Evolutionary conservation across 2,329 filamentous ascomycete species (phyloP), one percentile per base, ranked within the genome.

Genomic region (Bisporella sp.): DNA sequence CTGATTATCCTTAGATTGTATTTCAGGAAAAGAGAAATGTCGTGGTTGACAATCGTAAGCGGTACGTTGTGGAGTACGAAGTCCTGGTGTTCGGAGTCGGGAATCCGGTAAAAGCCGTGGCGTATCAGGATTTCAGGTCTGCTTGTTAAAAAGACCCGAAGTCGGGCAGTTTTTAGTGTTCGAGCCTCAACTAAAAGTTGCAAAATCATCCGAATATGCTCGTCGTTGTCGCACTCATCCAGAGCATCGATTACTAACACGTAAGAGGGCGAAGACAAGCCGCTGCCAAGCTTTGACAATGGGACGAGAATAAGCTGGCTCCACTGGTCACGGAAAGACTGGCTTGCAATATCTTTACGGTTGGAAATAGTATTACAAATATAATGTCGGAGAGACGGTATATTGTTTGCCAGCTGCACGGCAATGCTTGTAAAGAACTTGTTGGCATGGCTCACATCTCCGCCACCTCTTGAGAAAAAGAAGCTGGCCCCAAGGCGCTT

Each of bases 261-360:
- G 39, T 42, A 49, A 5, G 35, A 31, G 13, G 41, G 46, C 21
- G 4, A 28, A 31, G 35, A 42, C 35, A 1, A 30, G 21, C 28
- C 12, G 40, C 39, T 41, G 33, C 51, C 45, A 29, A 58, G 50
- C 30, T 51, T 35, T 58, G 73, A 37, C 47, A 69, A n/a, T 55
- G 75, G 5, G 68, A 64, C 5, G 53, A 66, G 1, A 64, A 73
- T 49, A 71, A 75, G 54, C 59, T 75, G 41, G 61, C 73, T 13
- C 67, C 63, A 5, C 69, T 73, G 67, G 70, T 72, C 7, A 56
- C 73, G 28, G 71, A 76, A 45, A 12, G 41, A 42, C 4, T 42
- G 41, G 41, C 41, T 42, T 42, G 41, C 28, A 42, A 42, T 42
- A 42, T 54, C 54, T 32, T 45, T 31, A n/a, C 45, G 39, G n/a